Conservation (phyloP, 495 filamentous ascomycete genomes). For the Neurospora sublineolata region DNA sequence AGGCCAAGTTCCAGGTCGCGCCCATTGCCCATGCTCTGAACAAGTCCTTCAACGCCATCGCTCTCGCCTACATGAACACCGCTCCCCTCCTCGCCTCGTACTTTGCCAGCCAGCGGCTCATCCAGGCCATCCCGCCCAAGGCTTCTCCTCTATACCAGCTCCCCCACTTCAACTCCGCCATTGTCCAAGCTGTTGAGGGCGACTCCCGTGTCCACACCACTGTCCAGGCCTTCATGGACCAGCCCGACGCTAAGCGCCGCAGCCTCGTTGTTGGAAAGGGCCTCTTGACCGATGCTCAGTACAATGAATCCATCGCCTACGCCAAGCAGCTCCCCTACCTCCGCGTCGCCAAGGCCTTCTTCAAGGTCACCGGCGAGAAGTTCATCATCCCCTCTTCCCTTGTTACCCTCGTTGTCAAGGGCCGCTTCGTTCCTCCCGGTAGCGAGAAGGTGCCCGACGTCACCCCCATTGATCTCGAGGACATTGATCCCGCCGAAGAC, state of each 20-base stretch:
- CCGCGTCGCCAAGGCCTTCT: constrained; percentile 86
- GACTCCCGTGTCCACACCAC: constrained; percentile 62
- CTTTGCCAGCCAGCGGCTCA: constrained; percentile 66
- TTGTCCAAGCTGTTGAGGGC: constrained; percentile 68
- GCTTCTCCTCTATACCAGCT: constrained; percentile 86
- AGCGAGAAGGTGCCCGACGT: constrained; percentile 58
- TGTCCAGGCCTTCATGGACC: constrained; percentile 77
- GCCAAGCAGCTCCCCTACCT: constrained; percentile 73
- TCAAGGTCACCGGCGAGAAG: constrained; percentile 93
- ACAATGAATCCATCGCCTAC: constrained; percentile 59
- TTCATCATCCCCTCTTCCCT: constrained; percentile 87
- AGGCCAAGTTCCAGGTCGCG: constrained; percentile 67
- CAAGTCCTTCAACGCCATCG: constrained; percentile 74
- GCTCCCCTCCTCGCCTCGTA: constrained; percentile 74
- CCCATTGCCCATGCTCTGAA: constrained; percentile 75
- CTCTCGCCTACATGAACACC: constrained; percentile 77
- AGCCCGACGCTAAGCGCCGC: constrained; percentile 63
- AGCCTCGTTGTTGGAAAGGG: constrained; percentile 55
- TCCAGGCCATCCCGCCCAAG: constrained; percentile 77
- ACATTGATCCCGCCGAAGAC: constrained; percentile 85
- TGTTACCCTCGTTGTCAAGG: constrained; percentile 89
- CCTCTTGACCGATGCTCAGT: constrained; percentile 64
- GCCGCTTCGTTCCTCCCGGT: constrained; percentile 85
- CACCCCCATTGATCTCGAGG: constrained; percentile 68
- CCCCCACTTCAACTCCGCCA: constrained; percentile 67